Percentiles rank a stretch among this genome's conserved stretches.
These are phyloP conservation scores for Flaveria floridana DNA, from an alignment of 140 eudicot species.

Conservation along the genomic window DNA sequence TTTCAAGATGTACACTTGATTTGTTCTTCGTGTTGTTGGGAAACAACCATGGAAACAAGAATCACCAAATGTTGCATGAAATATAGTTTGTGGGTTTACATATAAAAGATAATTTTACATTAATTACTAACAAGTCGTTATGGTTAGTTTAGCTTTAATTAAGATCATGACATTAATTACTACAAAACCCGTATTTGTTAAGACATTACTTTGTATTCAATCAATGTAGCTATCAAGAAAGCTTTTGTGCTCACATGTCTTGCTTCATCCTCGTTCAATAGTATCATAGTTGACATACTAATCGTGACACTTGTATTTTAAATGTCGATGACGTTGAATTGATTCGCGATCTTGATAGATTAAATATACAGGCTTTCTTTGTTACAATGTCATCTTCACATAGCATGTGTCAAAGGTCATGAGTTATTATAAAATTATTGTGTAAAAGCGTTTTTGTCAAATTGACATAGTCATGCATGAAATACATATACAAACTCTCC, in stretches of 20 bases:
- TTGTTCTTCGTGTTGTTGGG: not conserved
- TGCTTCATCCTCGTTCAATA: conserved; percentile 16
- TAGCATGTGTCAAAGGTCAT: conserved; percentile 34
- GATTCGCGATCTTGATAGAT: conserved; percentile 19
- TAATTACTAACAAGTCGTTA: not conserved
- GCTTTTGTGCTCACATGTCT: conserved; percentile 8
- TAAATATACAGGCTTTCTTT: conserved; percentile 14
- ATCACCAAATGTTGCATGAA: not conserved
- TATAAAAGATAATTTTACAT: not conserved
- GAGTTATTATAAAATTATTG: not conserved
- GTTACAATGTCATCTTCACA: conserved; percentile 34
- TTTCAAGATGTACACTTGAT: not conserved
- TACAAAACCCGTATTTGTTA: not conserved
- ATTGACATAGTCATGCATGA: conserved; percentile 33
- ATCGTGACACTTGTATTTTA: conserved; percentile 5
- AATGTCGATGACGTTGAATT: not conserved
- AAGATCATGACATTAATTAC: not conserved
- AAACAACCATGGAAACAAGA: not conserved
- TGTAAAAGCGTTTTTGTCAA: conserved; percentile 29
- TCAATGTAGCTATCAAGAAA: not conserved
- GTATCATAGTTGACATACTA: not conserved
- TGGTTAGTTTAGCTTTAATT: conserved; percentile 1
- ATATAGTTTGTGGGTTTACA: not conserved
- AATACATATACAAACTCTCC: conserved; percentile 9
- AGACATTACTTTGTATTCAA: not conserved